Conservation (phyloP, 208 protist genomes). For the Leishmania braziliensis region DNA sequence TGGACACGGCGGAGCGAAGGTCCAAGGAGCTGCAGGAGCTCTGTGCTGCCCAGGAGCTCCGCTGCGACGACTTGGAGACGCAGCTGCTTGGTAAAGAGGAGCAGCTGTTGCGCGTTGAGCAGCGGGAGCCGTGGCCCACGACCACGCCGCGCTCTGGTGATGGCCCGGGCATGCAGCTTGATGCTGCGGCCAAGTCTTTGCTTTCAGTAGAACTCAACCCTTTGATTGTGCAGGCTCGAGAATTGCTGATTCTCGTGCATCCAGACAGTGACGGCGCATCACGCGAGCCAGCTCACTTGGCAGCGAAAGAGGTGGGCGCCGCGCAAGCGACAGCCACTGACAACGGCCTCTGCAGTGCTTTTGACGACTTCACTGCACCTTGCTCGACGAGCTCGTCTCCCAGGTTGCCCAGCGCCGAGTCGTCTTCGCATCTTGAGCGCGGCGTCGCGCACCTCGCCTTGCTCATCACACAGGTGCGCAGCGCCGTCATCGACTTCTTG, state of each 20-base stretch:
- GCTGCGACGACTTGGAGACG: slow-evolving; percentile 56
- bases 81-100: slow-evolving; percentile 54
- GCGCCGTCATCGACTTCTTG: neutral
- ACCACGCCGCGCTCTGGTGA: neutral
- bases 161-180: neutral
- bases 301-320: neutral
- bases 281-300: neutral
- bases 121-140: neutral
- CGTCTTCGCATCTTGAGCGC: neutral
- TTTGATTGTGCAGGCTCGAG: slow-evolving; percentile 5
- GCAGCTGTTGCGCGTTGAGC: slow-evolving; percentile 33
- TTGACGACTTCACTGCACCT: neutral
- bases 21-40: slow-evolving; percentile 27
- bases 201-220: slow-evolving; percentile 3
- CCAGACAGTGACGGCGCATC: neutral
- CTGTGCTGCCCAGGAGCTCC: slow-evolving; percentile 29
- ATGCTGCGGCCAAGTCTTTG: neutral
- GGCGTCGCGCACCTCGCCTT: neutral
- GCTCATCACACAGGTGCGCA: slow-evolving; percentile 5
- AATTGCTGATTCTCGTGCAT: slow-evolving; percentile 7
- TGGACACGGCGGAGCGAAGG: slow-evolving; percentile 19
- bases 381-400: neutral
- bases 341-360: neutral
- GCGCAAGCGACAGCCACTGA: neutral
- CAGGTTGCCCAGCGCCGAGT: neutral